Percentiles rank a stretch among this genome's conserved stretches.
These are phyloP conservation scores for Lactarius trivialis DNA, from an alignment of 768 basidiomycete genomes.

Conservation along the genomic window DNA sequence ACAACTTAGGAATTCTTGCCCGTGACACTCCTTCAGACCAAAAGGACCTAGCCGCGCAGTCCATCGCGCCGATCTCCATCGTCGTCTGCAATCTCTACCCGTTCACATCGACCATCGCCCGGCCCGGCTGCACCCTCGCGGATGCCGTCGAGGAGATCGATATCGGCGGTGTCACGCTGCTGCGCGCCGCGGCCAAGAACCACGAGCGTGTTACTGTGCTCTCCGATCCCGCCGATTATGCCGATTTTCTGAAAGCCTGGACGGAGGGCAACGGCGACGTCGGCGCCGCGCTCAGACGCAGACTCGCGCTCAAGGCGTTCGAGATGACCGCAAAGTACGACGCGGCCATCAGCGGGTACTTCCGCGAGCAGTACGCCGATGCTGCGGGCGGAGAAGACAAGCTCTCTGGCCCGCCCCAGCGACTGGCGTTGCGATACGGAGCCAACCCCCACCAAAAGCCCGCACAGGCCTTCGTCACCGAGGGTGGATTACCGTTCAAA, in stretches of 20 bases:
- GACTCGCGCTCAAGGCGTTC: constrained; percentile 92
- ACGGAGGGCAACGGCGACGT: constrained; percentile 69
- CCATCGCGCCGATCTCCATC: constrained; percentile 88
- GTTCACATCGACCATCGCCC: constrained; percentile 85
- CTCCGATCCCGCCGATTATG: constrained; percentile 85
- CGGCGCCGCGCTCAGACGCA: constrained; percentile 60
- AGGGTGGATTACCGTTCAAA: constrained; percentile 90
- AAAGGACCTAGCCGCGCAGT: constrained; percentile 72
- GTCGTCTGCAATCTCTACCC: constrained; percentile 99
- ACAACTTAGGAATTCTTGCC: constrained; percentile 76
- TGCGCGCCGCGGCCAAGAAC: constrained; percentile 97
- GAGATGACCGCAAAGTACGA: constrained; percentile 95
- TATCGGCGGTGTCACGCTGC: constrained; percentile 95
- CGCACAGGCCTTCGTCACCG: constrained; percentile 88
- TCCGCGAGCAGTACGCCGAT: constrained; percentile 91
- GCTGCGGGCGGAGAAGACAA: constrained; percentile 65
- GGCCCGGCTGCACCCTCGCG: constrained; percentile 82
- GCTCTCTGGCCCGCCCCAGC: constrained; percentile 66
- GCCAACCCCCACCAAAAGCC: constrained; percentile 99
- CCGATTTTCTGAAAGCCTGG: constrained; percentile 72
- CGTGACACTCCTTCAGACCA: constrained; percentile 88
- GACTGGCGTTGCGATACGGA: constrained; percentile 85
- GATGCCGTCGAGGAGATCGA: constrained; percentile 97
- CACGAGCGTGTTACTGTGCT: constrained; percentile 87
- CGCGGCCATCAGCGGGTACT: constrained; percentile 92